A percentile compares a stretch with the other conserved stretches of the same genome.
These are phyloP conservation scores for Beauveria pseudobassiana DNA, from an alignment of 2,329 filamentous ascomycete genomes.

Conservation along the genomic window DNA sequence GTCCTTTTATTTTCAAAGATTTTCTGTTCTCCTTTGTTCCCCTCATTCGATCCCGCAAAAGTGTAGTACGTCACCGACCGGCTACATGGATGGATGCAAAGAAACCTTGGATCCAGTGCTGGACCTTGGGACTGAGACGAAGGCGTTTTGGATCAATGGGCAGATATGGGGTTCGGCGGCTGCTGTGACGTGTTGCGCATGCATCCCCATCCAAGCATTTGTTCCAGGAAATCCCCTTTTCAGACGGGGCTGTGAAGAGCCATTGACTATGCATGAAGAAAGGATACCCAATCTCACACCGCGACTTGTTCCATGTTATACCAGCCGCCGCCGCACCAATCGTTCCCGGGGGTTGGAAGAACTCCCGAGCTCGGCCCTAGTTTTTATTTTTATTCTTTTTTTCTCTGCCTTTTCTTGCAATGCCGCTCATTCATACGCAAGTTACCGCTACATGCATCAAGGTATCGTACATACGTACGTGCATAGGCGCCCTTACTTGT, in stretches of 20 bases:
- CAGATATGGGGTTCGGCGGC: not conserved
- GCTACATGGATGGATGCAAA: not conserved
- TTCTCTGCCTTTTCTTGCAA: too few species aligned
- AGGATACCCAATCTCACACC: not conserved
- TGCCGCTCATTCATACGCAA: too few species aligned
- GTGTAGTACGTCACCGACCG: constrained; percentile 3
- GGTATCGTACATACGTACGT: too few species aligned
- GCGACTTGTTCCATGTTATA: not conserved
- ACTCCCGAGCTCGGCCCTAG: not conserved
- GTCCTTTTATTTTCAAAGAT: too few species aligned
- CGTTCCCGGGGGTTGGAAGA: not conserved
- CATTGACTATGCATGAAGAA: not conserved
- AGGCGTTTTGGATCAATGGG: not conserved
- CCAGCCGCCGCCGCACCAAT: not conserved
- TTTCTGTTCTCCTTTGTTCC: not conserved
- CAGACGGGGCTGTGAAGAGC: not conserved
- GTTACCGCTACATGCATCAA: too few species aligned
- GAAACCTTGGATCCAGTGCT: too few species aligned
- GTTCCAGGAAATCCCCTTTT: not conserved
- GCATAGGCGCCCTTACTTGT: too few species aligned
- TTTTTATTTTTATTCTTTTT: too few species aligned
- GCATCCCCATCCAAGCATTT: not conserved
- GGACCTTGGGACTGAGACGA: not conserved
- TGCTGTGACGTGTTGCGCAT: constrained; percentile 1
- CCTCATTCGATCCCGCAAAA: not conserved